These are phyloP conservation scores for Clarireedia hainanense DNA, from an alignment of 2,329 filamentous ascomycete species.

Conservation along the genomic window DNA sequence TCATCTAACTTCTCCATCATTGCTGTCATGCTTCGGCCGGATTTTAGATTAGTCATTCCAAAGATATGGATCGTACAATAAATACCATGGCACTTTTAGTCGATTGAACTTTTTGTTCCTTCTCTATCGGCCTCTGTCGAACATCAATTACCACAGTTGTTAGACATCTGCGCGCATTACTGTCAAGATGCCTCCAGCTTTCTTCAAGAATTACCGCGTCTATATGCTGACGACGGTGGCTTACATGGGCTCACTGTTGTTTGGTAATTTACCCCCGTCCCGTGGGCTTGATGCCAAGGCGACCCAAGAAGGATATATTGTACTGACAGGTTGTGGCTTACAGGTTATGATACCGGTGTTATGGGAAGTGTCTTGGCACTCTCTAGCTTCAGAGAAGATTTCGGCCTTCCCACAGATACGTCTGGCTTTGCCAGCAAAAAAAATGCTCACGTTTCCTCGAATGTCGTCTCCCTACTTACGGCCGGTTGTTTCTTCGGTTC, in stretches of 20 bases:
- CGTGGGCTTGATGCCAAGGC: background rate
- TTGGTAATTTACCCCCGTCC: slow-evolving; percentile 12
- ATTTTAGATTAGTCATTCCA: background rate
- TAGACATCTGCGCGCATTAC: background rate
- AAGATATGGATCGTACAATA: background rate
- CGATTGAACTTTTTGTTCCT: background rate
- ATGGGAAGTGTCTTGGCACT: slow-evolving; percentile 23
- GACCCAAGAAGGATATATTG: background rate
- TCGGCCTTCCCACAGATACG: slow-evolving; percentile 16
- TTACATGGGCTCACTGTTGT: slow-evolving; percentile 24
- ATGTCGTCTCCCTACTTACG: slow-evolving; percentile 43
- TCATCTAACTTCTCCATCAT: background rate
- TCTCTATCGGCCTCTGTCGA: slow-evolving; percentile 5
- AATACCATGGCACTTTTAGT: background rate
- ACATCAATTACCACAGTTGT: background rate
- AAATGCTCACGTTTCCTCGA: slow-evolving; percentile 20
- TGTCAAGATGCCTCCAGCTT: slow-evolving; percentile 10
- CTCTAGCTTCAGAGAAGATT: slow-evolving; percentile 20
- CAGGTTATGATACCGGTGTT: slow-evolving; percentile 24
- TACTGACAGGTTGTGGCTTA: slow-evolving; percentile 5
- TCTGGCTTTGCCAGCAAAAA: slow-evolving; percentile 14
- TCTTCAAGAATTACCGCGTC: slow-evolving; percentile 20
- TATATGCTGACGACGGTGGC: slow-evolving; percentile 21
- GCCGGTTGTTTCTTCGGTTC: slow-evolving; percentile 45
- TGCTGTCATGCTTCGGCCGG: background rate